These are phyloP conservation scores for Nemania abortiva DNA, from an alignment of 2,329 filamentous ascomycete species.

Conservation along the genomic window DNA sequence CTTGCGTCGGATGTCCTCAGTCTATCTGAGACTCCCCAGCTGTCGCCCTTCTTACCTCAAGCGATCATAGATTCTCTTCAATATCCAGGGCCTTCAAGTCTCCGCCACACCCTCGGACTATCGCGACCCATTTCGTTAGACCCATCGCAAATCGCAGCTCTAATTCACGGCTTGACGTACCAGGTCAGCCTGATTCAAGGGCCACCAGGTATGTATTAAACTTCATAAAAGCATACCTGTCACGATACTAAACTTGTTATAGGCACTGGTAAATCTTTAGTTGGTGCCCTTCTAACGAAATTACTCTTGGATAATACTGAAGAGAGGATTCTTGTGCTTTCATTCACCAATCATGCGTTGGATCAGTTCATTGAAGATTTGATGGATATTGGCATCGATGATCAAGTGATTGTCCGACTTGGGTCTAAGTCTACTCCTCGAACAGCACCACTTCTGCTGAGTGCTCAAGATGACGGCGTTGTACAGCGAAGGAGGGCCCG, in stretches of 20 bases:
- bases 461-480: constrained; percentile 40
- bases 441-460: constrained; percentile 59
- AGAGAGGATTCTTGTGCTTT: constrained; percentile 71
- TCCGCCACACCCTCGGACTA: constrained; percentile 27
- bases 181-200: constrained; percentile 75
- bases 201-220: constrained; percentile 67
- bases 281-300: constrained; percentile 73
- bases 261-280: constrained; percentile 82
- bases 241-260: constrained; percentile 21
- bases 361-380: constrained; percentile 76
- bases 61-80: constrained; percentile 32
- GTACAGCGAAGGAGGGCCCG: constrained; percentile 24
- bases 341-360: constrained; percentile 76
- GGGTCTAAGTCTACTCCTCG: constrained; percentile 67
- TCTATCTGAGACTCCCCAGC: constrained; percentile 34
- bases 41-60: constrained; percentile 32
- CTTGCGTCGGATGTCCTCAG: constrained; percentile 66
- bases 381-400: constrained; percentile 67
- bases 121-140: constrained; percentile 40
- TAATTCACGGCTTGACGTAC: constrained; percentile 66
- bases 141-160: constrained; percentile 66
- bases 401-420: constrained; percentile 67
- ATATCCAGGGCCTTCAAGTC: neutral
- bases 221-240: neutral
- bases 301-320: constrained; percentile 62